Percentiles rank a stretch among this genome's conserved stretches.
Evolutionary conservation across 2,329 filamentous ascomycete species (phyloP).

Genomic region (Aspergillaceae sp.): DNA sequence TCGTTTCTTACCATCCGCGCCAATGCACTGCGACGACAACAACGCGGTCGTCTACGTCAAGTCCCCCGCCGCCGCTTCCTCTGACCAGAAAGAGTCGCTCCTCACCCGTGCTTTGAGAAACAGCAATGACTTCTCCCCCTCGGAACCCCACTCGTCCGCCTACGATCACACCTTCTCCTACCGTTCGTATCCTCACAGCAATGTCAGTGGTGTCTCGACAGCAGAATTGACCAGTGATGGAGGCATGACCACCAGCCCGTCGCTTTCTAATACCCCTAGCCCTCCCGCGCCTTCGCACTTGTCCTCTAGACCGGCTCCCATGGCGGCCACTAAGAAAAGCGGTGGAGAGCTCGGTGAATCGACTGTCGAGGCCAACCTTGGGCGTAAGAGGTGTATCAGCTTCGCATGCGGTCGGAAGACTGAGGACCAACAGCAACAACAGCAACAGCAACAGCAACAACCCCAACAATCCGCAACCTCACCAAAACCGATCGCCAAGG

Average conservation of each 20-base stretch:
- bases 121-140: constrained; percentile 46
- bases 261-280: constrained; percentile 79
- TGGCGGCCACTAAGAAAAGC: constrained; percentile 14
- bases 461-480: constrained; percentile 13
- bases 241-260: constrained; percentile 70
- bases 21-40: constrained; percentile 17
- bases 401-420: constrained; percentile 74
- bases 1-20: constrained; percentile 19
- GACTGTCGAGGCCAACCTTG: constrained; percentile 54
- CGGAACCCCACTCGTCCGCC: constrained; percentile 20
- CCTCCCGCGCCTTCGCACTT: constrained; percentile 57
- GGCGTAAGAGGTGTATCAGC: constrained; percentile 81
- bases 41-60: constrained; percentile 38
- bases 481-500: constrained; percentile 12
- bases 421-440: constrained; percentile 24
- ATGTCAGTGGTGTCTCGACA: constrained; percentile 70
- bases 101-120: constrained; percentile 75
- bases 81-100: constrained; percentile 64
- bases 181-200: constrained; percentile 55
- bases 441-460: constrained; percentile 19
- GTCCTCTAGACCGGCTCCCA: constrained; percentile 15
- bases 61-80: constrained; percentile 35
- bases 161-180: constrained; percentile 50
- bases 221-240: constrained; percentile 93
- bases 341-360: constrained; percentile 41